Evolutionary conservation across 2,329 filamentous ascomycete genomes (phyloP).

Genomic region (Microcera coccophila): DNA sequence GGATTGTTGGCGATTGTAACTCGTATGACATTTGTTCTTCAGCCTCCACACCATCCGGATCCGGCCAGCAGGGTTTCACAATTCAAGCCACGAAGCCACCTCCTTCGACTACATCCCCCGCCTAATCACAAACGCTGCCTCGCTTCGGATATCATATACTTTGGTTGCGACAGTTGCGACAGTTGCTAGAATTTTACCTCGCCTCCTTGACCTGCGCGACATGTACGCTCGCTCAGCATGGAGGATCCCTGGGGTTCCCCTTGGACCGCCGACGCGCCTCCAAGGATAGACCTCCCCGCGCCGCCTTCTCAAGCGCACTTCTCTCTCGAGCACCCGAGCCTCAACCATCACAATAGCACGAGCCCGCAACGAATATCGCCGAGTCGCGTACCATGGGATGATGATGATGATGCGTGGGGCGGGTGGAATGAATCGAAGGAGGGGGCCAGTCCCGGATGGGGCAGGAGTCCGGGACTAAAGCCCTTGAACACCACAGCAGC

Average conservation of each 20-base stretch:
- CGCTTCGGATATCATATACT: background rate
- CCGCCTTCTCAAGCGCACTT: conserved; percentile 33
- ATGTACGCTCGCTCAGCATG: conserved; percentile 43
- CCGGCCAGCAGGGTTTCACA: no score
- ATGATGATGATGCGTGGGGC: conserved; percentile 35
- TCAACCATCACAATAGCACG: conserved; percentile 1
- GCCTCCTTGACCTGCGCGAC: conserved; percentile 26
- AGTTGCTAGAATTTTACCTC: no score
- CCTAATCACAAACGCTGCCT: background rate
- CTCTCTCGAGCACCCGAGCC: conserved; percentile 24
- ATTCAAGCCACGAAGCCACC: background rate
- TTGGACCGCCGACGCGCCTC: conserved; percentile 40
- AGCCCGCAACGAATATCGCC: conserved; percentile 24
- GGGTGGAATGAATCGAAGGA: conserved; percentile 32
- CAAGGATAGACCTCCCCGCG: conserved; percentile 35
- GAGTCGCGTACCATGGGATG: conserved; percentile 29
- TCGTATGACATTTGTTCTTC: no score
- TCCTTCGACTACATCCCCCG: background rate
- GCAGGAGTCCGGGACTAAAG: conserved; percentile 31
- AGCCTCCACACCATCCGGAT: no score
- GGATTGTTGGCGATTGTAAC: no score
- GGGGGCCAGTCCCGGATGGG: conserved; percentile 32
- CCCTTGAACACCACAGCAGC: conserved; percentile 21
- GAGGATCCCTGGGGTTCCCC: conserved; percentile 62
- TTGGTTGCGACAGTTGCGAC: no score